These are phyloP conservation scores for Acacia concinna DNA, from an alignment of 331 rosid genomes.

Conservation along the genomic window DNA sequence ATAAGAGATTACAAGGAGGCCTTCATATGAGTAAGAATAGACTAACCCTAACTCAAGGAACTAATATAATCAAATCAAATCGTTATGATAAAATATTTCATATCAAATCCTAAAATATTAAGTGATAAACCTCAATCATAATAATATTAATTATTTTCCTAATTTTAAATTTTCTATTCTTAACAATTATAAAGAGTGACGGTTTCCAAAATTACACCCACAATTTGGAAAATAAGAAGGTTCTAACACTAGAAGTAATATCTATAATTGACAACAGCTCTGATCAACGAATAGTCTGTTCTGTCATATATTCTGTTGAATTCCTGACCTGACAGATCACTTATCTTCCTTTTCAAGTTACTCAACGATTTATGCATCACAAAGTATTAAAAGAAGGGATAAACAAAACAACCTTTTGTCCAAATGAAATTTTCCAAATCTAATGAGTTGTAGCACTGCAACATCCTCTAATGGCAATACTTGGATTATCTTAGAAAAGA, in stretches of 20 bases:
- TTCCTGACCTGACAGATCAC: neutral
- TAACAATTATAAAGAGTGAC: neutral
- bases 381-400: neutral
- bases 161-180: too few species aligned
- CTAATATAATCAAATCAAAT: too few species aligned
- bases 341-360: neutral
- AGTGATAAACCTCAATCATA: too few species aligned
- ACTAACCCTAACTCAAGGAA: too few species aligned
- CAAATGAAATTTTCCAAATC: neutral
- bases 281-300: constrained; percentile 8
- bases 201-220: neutral
- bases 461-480: neutral
- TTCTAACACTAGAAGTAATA: neutral
- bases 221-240: neutral
- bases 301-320: neutral
- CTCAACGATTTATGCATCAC: neutral
- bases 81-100: too few species aligned
- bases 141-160: too few species aligned
- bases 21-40: too few species aligned
- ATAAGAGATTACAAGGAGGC: too few species aligned
- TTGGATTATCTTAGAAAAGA: neutral
- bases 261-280: neutral
- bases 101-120: too few species aligned
- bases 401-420: neutral
- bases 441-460: neutral